Evolutionary conservation across 345 rosid genomes (phyloP).

Genomic region (Brassica nigra): DNA sequence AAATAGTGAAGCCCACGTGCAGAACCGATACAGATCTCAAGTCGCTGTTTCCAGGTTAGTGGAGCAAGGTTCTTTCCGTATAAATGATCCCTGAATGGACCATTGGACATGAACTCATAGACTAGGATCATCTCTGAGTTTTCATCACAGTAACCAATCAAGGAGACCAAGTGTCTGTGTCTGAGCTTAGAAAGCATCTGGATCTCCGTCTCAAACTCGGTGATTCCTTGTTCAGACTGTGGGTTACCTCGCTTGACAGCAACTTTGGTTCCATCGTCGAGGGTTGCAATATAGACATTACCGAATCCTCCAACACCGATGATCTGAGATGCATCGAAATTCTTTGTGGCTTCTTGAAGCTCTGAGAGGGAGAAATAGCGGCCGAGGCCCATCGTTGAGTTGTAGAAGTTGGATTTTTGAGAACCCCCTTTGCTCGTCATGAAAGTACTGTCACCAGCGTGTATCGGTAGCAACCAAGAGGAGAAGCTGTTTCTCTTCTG

Average conservation of each 20-base stretch:
- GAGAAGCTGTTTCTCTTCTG: background rate
- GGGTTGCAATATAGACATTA: background rate
- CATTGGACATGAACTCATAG: background rate
- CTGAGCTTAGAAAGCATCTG: background rate
- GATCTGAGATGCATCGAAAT: background rate
- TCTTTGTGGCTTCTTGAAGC: background rate
- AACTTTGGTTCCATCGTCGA: conserved; percentile 2
- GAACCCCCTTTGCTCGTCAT: background rate
- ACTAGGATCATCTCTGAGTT: background rate
- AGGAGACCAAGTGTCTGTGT: background rate
- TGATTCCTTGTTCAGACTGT: background rate
- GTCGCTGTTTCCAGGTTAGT: background rate
- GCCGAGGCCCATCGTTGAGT: background rate
- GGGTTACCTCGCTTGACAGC: background rate
- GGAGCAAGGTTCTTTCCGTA: conserved; percentile 2
- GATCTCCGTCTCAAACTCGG: background rate
- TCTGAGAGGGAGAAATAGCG: background rate
- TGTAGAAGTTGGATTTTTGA: background rate
- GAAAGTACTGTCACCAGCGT: background rate
- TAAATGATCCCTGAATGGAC: background rate
- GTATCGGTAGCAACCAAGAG: background rate
- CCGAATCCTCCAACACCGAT: background rate
- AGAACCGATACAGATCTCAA: background rate
- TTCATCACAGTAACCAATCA: background rate
- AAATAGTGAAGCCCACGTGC: background rate